Percentiles rank a stretch among this genome's conserved stretches.
These are phyloP conservation scores for Phaeosphaeria sp. DNA, from an alignment of 2,329 filamentous ascomycete species.

Conservation along the genomic window DNA sequence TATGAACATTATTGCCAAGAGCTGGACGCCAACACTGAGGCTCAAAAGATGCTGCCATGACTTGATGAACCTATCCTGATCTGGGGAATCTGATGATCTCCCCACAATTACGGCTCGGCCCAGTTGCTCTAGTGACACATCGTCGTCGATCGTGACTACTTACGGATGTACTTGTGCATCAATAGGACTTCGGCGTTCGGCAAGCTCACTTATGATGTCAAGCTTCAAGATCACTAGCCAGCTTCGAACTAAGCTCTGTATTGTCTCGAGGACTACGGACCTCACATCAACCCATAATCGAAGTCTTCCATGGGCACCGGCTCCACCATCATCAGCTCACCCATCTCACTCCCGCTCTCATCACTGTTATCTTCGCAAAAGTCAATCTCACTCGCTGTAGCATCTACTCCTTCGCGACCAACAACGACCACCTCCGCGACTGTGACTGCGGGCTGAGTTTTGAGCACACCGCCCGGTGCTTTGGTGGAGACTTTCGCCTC, in stretches of 20 bases:
- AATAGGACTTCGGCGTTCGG: background rate
- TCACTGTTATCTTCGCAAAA: constrained; percentile 15
- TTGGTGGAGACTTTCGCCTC: background rate
- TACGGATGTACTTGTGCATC: background rate
- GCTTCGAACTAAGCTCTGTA: too few relatives aligned
- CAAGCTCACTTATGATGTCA: background rate
- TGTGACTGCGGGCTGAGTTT: constrained; percentile 10
- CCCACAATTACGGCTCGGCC: too few relatives aligned
- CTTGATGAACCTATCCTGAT: too few relatives aligned
- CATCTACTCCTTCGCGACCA: constrained; percentile 7
- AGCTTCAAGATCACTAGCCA: too few relatives aligned
- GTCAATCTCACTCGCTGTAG: constrained; percentile 1
- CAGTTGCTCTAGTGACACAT: background rate
- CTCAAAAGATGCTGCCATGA: too few relatives aligned
- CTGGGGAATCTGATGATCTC: too few relatives aligned
- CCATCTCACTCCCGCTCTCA: constrained; percentile 34
- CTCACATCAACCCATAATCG: constrained; percentile 31
- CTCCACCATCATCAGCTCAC: constrained; percentile 37
- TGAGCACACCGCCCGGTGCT: background rate
- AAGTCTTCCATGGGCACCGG: constrained; percentile 33
- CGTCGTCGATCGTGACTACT: too few relatives aligned
- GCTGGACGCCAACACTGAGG: too few relatives aligned
- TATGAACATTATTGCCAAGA: too few relatives aligned
- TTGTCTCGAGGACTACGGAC: too few relatives aligned
- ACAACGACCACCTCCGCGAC: background rate